Evolutionary conservation across 768 basidiomycete species (phyloP).

Genomic region (Naganishia vaughanmartiniae): DNA sequence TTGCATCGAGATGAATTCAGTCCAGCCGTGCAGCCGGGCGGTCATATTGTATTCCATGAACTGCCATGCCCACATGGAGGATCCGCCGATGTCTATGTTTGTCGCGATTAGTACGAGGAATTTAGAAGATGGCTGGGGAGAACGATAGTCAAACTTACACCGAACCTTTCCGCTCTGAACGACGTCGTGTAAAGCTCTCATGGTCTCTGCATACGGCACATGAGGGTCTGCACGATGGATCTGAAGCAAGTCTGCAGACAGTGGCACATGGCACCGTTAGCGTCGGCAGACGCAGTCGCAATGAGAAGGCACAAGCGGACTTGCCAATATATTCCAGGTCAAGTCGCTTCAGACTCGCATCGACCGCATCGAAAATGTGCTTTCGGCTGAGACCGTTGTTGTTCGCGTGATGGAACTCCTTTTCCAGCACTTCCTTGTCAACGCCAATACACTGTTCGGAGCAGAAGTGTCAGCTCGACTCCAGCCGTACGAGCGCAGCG

Average conservation of each 20-base stretch:
- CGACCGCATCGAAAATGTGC: constrained; percentile 66
- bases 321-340: constrained; percentile 71
- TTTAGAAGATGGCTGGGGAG: too few relatives aligned
- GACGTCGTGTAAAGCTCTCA: constrained; percentile 70
- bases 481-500: too few relatives aligned
- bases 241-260: not conserved
- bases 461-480: not conserved
- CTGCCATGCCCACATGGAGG: constrained; percentile 60
- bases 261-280: constrained; percentile 4
- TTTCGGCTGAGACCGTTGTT: constrained; percentile 43
- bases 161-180: constrained; percentile 65
- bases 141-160: constrained; percentile 38
- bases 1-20: constrained; percentile 33
- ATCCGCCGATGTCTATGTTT: constrained; percentile 58
- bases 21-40: constrained; percentile 26
- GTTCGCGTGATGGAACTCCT: constrained; percentile 23
- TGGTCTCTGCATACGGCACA: constrained; percentile 59
- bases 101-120: not conserved
- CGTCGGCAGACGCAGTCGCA: not conserved
- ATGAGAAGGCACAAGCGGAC: constrained; percentile 43
- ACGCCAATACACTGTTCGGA: constrained; percentile 28
- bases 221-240: constrained; percentile 35
- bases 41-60: constrained; percentile 44
- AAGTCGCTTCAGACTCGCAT: constrained; percentile 61
- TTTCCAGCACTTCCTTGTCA: constrained; percentile 24